Conservation (phyloP, 2,329 filamentous ascomycete species). For the Calonectria hawksworthii region DNA sequence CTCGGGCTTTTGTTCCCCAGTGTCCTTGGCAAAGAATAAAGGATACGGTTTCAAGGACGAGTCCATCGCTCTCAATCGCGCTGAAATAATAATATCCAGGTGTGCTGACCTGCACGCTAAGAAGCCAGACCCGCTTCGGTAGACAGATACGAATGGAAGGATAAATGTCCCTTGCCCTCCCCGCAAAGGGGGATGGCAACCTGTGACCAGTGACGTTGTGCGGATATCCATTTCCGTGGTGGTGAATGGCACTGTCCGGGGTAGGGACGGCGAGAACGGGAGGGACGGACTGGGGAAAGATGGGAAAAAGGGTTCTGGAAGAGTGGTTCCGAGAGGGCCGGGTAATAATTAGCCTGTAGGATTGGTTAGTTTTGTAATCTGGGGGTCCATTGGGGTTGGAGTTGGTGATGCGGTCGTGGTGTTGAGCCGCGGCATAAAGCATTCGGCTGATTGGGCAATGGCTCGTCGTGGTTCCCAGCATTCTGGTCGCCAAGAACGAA, state of each 20-base stretch:
- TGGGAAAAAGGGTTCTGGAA: not conserved
- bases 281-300: not conserved
- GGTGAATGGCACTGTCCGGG: slow-evolving; percentile 7
- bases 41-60: slow-evolving; percentile 1
- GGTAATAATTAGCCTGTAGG: not conserved
- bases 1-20: not conserved
- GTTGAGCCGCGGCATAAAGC: slow-evolving; percentile 7
- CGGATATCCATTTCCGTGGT: slow-evolving; percentile 31
- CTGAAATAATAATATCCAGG: slow-evolving; percentile 33
- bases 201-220: slow-evolving; percentile 26
- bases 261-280: not conserved
- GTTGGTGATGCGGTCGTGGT: not conserved
- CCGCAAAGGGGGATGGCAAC: not conserved
- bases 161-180: not conserved
- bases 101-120: slow-evolving; percentile 33
- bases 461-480: not conserved
- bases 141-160: not conserved
- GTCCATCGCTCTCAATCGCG: not conserved
- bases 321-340: slow-evolving; percentile 9
- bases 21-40: not conserved
- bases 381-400: not conserved
- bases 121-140: not conserved
- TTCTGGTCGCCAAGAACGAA: not conserved
- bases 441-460: not conserved
- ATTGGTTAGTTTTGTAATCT: not conserved